phyloP scores from a whole-genome alignment of 371 early-diverging fungal genomes.

The Rhizopus arrhizus region DNA sequence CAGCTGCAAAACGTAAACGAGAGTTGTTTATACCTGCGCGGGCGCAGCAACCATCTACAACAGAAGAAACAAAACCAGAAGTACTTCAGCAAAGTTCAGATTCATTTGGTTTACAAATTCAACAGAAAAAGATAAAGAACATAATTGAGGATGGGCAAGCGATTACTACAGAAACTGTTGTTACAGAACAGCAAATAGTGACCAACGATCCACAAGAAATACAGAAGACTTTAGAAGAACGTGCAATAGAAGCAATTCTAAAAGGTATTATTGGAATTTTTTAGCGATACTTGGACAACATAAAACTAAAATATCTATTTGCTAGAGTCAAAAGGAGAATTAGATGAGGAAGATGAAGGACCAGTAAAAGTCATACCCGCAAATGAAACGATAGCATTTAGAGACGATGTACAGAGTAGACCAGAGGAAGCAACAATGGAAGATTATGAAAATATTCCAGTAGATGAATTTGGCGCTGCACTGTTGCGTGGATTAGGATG shows the following conservation, averaged over 20 bases:
- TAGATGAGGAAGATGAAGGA: conserved; percentile 45
- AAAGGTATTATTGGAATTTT: conserved; percentile 32
- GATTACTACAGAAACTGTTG: conserved; percentile 7
- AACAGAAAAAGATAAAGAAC: conserved; percentile 29
- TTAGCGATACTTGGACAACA: neutral
- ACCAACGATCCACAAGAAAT: conserved; percentile 10
- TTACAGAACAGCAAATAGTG: conserved; percentile 13
- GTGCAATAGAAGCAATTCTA: conserved; percentile 59
- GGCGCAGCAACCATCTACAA: conserved; percentile 17
- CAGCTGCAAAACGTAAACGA: conserved; percentile 42
- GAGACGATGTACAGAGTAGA: conserved; percentile 50
- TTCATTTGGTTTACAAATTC: conserved; percentile 42
- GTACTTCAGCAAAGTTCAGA: conserved; percentile 14
- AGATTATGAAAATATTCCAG: conserved; percentile 83
- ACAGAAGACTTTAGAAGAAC: conserved; percentile 56
- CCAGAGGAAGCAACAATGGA: conserved; percentile 73
- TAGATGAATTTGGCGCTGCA: conserved; percentile 89
- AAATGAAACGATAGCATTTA: conserved; percentile 56
- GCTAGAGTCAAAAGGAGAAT: conserved; percentile 50
- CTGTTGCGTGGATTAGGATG: conserved; percentile 92
- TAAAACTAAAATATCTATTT: conserved; percentile 2
- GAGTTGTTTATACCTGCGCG: conserved; percentile 45
- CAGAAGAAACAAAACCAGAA: conserved; percentile 10
- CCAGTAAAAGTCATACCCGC: conserved; percentile 50
- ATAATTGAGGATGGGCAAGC: neutral